Percentiles rank a stretch among this genome's conserved stretches.
phyloP scores from a whole-genome alignment of 2,329 filamentous ascomycete genomes.

The Pyrenophora seminiperda region DNA sequence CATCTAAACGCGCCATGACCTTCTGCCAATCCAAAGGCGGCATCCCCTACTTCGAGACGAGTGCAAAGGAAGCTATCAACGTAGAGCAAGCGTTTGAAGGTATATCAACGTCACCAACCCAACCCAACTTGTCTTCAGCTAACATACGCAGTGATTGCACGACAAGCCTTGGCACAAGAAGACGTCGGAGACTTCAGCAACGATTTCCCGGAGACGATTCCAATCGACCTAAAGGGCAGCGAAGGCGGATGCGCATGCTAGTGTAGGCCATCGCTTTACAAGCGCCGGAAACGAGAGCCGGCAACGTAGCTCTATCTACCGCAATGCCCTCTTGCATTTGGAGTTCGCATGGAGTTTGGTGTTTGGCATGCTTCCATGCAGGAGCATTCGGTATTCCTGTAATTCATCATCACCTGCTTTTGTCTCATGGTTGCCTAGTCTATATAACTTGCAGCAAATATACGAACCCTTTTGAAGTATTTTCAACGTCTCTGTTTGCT shows the following conservation, averaged over 20 bases:
- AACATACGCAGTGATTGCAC: constrained; percentile 76
- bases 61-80: constrained; percentile 97
- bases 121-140: not conserved
- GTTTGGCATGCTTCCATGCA: constrained; percentile 27
- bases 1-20: constrained; percentile 91
- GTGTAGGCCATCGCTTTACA: constrained; percentile 12
- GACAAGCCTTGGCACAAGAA: constrained; percentile 93
- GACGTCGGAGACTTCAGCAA: constrained; percentile 97
- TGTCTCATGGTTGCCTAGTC: constrained; percentile 12
- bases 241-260: constrained; percentile 92
- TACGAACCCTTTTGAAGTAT: constrained; percentile 4
- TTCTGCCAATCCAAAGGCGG: constrained; percentile 98
- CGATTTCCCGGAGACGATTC: constrained; percentile 97
- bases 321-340: constrained; percentile 16
- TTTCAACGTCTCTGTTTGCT: too few relatives aligned
- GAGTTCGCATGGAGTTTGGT: constrained; percentile 39
- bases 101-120: constrained; percentile 34
- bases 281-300: constrained; percentile 11
- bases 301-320: constrained; percentile 3
- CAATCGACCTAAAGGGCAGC: constrained; percentile 94
- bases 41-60: constrained; percentile 99
- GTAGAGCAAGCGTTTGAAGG: constrained; percentile 84
- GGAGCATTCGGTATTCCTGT: constrained; percentile 20
- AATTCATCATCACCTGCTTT: constrained; percentile 15
- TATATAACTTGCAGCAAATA: constrained; percentile 22